Base-by-base conservation (phyloP, 202 grass and related monocot genomes). In the Saccharum hybrid region DNA sequence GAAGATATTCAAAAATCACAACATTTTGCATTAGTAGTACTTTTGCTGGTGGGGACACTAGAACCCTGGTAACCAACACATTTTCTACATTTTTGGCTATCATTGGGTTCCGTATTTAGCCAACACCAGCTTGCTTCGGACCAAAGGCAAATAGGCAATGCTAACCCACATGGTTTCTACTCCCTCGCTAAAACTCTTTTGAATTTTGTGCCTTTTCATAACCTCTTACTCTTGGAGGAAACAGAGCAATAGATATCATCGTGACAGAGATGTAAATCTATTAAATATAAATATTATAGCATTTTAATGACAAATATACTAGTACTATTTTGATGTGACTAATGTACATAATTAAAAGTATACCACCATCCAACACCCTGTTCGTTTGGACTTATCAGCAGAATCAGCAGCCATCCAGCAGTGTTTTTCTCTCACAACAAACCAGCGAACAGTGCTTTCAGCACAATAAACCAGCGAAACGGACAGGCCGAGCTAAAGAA, bases 281-380 rank as follows among this genome's bases (percentile, higher is more conserved):
- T 73, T 33, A 51, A 33, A 33, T 10, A 34, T 34, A 73, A 73
- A 31, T 46, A 30, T 46, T 42, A 28, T 13, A 70, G 10, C 41
- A 71, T 71, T 46, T 71, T 46, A 71, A 28, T 15, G 22, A 4
- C 21, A 71, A 71, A 71, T 46, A 46, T 28, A 46, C 39, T 42
- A 43, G 2, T 22, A 48, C 21, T 71, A 30, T 72, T 45, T 46
- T 15, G n/a, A 43, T 48, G 21, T 45, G 21, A 15, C 41, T 14
- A 30, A 30, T 72, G 10, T 13, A 43, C 67, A 70, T 23, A 71
- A 18, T 38, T 62, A 28, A 63, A 45, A 71, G 15, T 36, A 38
- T 45, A 59, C 5, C 11, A 21, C 30, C 45, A 33, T 33, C 31
- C 31, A 57, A 26, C 26, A 26, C 26, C 26, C 26, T 26, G 26